These are phyloP conservation scores for Talinum fruticosum DNA, from an alignment of 148 eudicot genomes.

Conservation along the genomic window DNA sequence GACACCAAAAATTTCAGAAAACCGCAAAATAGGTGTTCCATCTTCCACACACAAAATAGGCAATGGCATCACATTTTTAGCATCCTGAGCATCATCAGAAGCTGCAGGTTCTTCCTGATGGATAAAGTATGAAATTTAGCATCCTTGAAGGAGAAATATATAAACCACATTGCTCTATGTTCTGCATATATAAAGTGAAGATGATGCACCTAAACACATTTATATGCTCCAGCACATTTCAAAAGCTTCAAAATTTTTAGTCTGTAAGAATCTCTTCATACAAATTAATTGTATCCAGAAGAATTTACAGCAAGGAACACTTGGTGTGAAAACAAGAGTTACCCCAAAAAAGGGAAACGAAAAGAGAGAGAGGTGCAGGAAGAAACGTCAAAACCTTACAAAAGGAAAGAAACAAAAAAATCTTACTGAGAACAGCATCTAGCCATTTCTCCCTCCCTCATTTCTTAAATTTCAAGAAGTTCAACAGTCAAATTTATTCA, in stretches of 20 bases:
- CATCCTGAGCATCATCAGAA: conserved; percentile 35
- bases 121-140: conserved; percentile 13
- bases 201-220: background rate
- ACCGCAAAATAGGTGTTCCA: conserved; percentile 71
- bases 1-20: conserved; percentile 95
- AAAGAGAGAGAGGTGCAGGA: no score
- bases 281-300: background rate
- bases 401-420: no score
- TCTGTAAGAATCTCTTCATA: background rate
- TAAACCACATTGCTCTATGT: background rate
- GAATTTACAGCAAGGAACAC: no score
- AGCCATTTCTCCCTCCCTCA: no score
- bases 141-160: conserved; percentile 10
- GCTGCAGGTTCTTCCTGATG: conserved; percentile 52
- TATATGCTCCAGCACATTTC: background rate
- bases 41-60: conserved; percentile 79
- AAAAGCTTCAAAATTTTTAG: background rate
- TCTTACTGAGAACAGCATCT: no score
- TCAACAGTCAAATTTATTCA: no score
- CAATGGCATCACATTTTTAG: conserved; percentile 39
- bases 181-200: background rate
- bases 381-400: no score
- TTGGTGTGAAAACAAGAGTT: no score
- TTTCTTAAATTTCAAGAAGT: no score
- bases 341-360: no score